A percentile compares a stretch with the other conserved stretches of the same genome.
phyloP scores from a whole-genome alignment of 1,284 basidiomycete genomes.

The Cystobasidium sp. region DNA sequence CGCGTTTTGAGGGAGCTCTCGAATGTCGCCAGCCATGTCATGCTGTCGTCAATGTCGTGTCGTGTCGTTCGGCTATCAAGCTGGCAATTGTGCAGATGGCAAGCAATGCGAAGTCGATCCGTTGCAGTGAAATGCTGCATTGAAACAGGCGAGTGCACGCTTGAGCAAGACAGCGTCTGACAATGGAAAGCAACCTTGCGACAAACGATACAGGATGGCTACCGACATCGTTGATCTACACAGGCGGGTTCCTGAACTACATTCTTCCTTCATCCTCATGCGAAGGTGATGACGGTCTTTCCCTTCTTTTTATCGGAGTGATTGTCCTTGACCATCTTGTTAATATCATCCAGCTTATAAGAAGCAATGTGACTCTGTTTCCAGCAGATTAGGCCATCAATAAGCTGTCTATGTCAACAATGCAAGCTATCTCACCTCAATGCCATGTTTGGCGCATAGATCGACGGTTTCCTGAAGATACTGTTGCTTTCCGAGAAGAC shows the following conservation, averaged over 20 bases:
- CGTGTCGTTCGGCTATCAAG: not conserved
- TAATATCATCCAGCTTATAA: conserved; percentile 45
- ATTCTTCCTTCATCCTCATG: not conserved
- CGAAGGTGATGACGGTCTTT: conserved; percentile 46
- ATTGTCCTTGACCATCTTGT: conserved; percentile 45
- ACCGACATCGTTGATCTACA: not conserved
- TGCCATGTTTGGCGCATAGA: conserved; percentile 44
- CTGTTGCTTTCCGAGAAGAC: conserved; percentile 42
- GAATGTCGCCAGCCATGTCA: conserved; percentile 29
- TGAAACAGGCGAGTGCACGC: too few relatives aligned
- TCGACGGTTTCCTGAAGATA: conserved; percentile 48
- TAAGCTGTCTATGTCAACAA: not conserved
- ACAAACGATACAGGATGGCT: not conserved
- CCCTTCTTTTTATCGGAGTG: conserved; percentile 45
- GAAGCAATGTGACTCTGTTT: conserved; percentile 33
- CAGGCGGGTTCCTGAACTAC: not conserved
- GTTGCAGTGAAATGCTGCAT: too few relatives aligned
- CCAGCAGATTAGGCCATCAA: not conserved
- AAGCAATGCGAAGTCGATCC: too few relatives aligned
- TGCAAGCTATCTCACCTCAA: conserved; percentile 37
- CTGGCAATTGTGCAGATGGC: too few relatives aligned
- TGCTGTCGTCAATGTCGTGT: not conserved
- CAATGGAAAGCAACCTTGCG: too few relatives aligned
- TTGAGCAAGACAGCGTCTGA: too few relatives aligned
- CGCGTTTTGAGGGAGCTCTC: conserved; percentile 50